A percentile compares a stretch with the other conserved stretches of the same genome.
These are phyloP conservation scores for Mallotus repandus DNA, from an alignment of 441 rosid species.

Conservation along the genomic window DNA sequence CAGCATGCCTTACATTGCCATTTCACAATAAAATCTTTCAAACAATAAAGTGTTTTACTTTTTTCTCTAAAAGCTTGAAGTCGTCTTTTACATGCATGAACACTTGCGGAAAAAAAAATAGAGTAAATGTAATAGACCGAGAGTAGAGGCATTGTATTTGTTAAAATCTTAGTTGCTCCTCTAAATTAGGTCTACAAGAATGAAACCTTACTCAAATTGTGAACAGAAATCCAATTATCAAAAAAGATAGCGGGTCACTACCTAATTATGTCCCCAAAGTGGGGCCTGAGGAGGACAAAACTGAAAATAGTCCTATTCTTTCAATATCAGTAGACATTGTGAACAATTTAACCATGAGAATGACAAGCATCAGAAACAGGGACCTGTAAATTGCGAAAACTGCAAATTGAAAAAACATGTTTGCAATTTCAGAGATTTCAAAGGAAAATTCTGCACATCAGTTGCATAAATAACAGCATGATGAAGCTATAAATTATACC, in stretches of 20 bases:
- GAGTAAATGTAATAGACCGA: neutral
- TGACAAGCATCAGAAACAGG: no score
- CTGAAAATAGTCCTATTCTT: no score
- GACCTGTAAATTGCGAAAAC: no score
- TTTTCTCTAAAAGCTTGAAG: neutral
- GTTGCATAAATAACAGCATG: neutral
- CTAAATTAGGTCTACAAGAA: no score
- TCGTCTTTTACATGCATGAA: neutral
- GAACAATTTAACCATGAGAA: no score
- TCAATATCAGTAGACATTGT: no score
- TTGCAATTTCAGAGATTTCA: neutral
- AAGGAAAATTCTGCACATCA: neutral
- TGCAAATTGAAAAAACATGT: neutral
- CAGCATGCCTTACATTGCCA: neutral
- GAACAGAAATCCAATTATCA: no score
- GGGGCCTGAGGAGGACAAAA: no score
- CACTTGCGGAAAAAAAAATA: neutral
- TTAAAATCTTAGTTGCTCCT: neutral
- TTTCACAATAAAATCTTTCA: neutral
- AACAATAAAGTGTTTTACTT: neutral
- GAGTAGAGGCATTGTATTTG: neutral
- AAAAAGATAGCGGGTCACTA: no score
- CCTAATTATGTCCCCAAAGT: no score
- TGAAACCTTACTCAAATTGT: no score
- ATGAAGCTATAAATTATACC: neutral